Evolutionary conservation across 306 rosid species (phyloP).

Genomic region (Vigna trinervia): DNA sequence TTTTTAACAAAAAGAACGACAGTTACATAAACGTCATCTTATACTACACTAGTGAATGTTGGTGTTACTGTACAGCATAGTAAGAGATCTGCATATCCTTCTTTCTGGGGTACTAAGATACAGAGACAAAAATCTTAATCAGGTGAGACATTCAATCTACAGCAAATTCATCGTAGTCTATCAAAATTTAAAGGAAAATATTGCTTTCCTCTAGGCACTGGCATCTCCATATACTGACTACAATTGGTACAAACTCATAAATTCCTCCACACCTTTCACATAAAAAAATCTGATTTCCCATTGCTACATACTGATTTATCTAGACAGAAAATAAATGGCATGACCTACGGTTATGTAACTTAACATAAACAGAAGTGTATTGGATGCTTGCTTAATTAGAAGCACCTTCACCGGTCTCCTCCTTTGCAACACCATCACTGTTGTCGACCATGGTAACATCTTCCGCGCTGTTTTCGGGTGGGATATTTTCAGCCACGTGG

Average conservation of each 20-base stretch:
- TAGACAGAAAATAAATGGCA: not conserved
- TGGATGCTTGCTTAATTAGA: not conserved
- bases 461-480: constrained; percentile 34
- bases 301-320: constrained; percentile 17
- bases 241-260: constrained; percentile 17
- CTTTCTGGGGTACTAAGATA: too few relatives aligned
- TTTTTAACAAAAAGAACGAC: too few relatives aligned
- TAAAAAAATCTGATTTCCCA: constrained; percentile 23
- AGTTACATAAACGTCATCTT: too few relatives aligned
- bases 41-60: too few relatives aligned
- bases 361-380: not conserved
- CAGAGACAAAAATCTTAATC: too few relatives aligned
- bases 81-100: too few relatives aligned
- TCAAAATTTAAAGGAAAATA: too few relatives aligned
- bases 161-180: too few relatives aligned
- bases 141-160: too few relatives aligned
- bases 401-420: constrained; percentile 8
- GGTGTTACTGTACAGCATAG: too few relatives aligned
- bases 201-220: not conserved
- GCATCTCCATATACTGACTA: constrained; percentile 11
- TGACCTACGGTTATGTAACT: constrained; percentile 14
- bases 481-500: constrained; percentile 32
- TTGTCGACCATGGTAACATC: constrained; percentile 39
- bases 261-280: constrained; percentile 26
- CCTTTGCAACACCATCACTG: constrained; percentile 35